A percentile compares a stretch with the other conserved stretches of the same genome.
Conservation (phyloP, 306 rosid species). For the Malus fusca region DNA sequence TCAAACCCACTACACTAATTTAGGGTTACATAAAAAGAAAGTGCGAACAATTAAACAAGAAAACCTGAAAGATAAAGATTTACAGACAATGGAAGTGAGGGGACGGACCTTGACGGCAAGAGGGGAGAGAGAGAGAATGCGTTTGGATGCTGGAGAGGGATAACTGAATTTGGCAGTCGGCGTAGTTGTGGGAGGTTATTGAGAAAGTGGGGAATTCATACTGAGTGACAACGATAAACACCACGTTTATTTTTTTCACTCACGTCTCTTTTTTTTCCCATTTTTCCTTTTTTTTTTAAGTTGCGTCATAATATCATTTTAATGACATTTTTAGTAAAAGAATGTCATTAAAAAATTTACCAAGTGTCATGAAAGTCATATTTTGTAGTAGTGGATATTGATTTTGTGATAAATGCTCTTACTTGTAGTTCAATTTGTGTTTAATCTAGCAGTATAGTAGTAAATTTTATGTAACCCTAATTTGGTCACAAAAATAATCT, state of each 20-base stretch:
- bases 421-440: constrained; percentile 31
- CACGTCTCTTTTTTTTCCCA: no score
- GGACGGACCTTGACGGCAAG: constrained; percentile 42
- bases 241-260: no score
- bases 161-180: constrained; percentile 52
- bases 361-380: no score
- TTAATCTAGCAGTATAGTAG: constrained; percentile 6
- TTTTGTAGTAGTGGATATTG: constrained; percentile 23
- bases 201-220: no score
- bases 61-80: not conserved
- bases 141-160: constrained; percentile 53
- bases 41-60: no score
- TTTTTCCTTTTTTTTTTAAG: no score
- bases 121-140: constrained; percentile 28
- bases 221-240: no score
- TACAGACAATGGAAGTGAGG: not conserved
- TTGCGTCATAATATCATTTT: no score
- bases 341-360: no score
- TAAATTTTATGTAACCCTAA: not conserved
- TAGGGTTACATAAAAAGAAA: not conserved
- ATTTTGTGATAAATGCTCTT: constrained; percentile 53
- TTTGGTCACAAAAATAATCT: not conserved
- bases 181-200: not conserved
- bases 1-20: not conserved
- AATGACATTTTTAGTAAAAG: no score